Conservation (phyloP, 768 basidiomycete species). For the Boletus sensibilis region DNA sequence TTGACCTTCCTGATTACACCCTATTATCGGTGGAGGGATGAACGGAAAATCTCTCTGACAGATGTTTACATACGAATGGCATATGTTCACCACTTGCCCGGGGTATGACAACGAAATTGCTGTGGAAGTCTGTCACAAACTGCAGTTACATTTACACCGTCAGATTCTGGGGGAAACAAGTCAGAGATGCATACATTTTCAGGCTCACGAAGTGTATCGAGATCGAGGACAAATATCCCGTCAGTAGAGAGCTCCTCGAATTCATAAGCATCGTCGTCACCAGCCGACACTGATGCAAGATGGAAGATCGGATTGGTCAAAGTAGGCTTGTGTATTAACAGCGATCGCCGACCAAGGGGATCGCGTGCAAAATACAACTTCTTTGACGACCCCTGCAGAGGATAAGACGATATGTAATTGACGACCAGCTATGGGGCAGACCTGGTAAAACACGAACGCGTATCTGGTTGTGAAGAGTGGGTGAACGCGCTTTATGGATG, state of each 20-base stretch:
- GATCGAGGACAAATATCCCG: constrained; percentile 53
- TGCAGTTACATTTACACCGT: constrained; percentile 5
- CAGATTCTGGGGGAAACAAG: background rate
- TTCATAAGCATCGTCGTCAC: constrained; percentile 41
- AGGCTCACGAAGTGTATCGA: constrained; percentile 28
- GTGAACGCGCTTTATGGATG: background rate
- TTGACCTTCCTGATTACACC: constrained; percentile 48
- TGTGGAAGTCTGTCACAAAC: constrained; percentile 23
- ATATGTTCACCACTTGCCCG: constrained; percentile 16
- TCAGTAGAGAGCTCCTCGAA: constrained; percentile 66
- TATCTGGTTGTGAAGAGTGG: constrained; percentile 46
- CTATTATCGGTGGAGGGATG: constrained; percentile 32
- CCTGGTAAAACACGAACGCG: constrained; percentile 79
- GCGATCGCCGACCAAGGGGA: constrained; percentile 83
- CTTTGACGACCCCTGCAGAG: constrained; percentile 40
- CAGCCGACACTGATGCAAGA: constrained; percentile 64
- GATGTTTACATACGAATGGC: constrained; percentile 25
- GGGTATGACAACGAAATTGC: constrained; percentile 19
- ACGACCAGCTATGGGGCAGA: constrained; percentile 31
- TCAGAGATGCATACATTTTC: constrained; percentile 26
- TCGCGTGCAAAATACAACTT: constrained; percentile 75
- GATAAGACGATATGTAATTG: background rate
- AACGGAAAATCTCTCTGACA: background rate
- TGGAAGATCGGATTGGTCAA: constrained; percentile 49
- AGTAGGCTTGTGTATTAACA: constrained; percentile 66